These are phyloP conservation scores for Saccharomycopsis sp. DNA, from an alignment of 805 yeast species.

Conservation along the genomic window DNA sequence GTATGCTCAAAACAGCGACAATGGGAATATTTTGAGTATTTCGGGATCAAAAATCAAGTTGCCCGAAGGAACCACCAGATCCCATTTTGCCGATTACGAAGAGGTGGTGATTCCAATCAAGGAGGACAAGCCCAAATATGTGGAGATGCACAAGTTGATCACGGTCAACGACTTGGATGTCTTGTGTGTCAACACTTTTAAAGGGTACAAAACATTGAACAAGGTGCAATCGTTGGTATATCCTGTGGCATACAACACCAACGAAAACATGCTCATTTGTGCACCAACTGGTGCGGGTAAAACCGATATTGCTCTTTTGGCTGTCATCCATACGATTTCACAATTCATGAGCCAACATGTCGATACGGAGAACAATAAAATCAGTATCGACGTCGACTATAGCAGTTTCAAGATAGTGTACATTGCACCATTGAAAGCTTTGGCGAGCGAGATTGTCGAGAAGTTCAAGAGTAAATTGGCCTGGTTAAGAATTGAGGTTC, in stretches of 20 bases:
- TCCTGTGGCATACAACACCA: constrained; percentile 87
- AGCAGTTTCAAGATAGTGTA: constrained; percentile 86
- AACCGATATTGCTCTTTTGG: constrained; percentile 81
- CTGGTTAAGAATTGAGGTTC: constrained; percentile 79
- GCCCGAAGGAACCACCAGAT: constrained; percentile 73
- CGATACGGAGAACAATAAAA: constrained; percentile 37
- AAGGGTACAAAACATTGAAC: constrained; percentile 67
- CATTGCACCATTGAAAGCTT: constrained; percentile 87
- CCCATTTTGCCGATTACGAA: constrained; percentile 55
- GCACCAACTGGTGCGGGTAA: constrained; percentile 99
- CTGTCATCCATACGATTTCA: constrained; percentile 70
- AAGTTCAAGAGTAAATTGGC: constrained; percentile 68
- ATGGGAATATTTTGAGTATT: constrained; percentile 61
- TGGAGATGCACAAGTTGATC: constrained; percentile 40
- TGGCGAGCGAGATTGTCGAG: constrained; percentile 94
- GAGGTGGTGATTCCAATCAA: constrained; percentile 80
- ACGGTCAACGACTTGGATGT: constrained; percentile 58
- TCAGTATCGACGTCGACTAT: constrained; percentile 57
- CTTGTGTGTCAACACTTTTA: constrained; percentile 77
- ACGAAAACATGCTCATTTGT: constrained; percentile 91
- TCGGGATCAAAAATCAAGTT: constrained; percentile 73
- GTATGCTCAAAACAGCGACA: constrained; percentile 51
- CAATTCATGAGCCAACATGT: constrained; percentile 52
- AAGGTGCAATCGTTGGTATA: constrained; percentile 84
- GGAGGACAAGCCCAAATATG: constrained; percentile 34